A percentile compares a stretch with the other conserved stretches of the same genome.
Evolutionary conservation across 1,139 yeast species (phyloP).

Genomic region (Saccharomycopsis phalli): DNA sequence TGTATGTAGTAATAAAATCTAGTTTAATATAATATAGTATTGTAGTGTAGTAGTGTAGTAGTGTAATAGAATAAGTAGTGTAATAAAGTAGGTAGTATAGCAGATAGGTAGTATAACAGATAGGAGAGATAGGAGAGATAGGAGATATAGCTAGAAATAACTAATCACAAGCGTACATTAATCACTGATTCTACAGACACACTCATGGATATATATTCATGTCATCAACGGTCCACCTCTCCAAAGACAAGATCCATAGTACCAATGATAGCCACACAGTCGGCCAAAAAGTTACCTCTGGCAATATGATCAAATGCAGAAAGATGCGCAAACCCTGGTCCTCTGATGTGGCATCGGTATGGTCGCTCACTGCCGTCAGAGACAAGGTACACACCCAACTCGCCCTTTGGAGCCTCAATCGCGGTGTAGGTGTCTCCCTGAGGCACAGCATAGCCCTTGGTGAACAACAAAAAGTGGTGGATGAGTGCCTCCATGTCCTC

Average conservation of each 20-base stretch:
- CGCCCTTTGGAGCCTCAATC: slow-evolving; percentile 94
- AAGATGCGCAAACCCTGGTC: slow-evolving; percentile 87
- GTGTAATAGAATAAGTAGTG: too few relatives aligned
- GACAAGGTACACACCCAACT: slow-evolving; percentile 86
- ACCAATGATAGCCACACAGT: slow-evolving; percentile 90
- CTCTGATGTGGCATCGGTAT: slow-evolving; percentile 85
- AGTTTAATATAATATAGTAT: too few relatives aligned
- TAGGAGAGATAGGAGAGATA: neutral
- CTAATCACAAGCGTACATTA: too few relatives aligned
- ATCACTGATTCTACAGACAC: too few relatives aligned
- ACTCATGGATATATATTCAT: too few relatives aligned
- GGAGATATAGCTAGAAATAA: too few relatives aligned
- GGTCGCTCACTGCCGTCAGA: slow-evolving; percentile 89
- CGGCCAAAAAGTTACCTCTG: slow-evolving; percentile 82
- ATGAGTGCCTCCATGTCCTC: slow-evolving; percentile 90
- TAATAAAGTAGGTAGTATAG: too few relatives aligned
- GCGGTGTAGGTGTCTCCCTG: slow-evolving; percentile 89
- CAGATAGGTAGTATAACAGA: too few relatives aligned
- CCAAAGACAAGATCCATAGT: slow-evolving; percentile 94
- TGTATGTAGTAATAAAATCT: neutral
- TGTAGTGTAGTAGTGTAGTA: too few relatives aligned
- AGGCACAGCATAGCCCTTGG: slow-evolving; percentile 86
- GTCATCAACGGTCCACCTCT: slow-evolving; percentile 76
- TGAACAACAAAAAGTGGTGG: slow-evolving; percentile 80
- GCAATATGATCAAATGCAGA: slow-evolving; percentile 83